Conservation (phyloP, 1,284 basidiomycete genomes). For the Heterobasidion annosum region DNA sequence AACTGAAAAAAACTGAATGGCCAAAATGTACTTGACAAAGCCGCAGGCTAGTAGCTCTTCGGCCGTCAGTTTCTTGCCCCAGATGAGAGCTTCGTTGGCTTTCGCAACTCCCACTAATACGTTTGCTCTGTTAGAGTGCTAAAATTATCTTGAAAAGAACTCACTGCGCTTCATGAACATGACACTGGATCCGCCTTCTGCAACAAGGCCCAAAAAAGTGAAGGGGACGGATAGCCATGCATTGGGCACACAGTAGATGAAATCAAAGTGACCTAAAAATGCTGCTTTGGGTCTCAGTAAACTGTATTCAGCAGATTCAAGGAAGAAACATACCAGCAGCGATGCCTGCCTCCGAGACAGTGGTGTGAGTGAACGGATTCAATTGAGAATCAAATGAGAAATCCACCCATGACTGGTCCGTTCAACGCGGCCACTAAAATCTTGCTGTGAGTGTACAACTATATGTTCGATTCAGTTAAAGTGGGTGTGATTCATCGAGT, state of each 20-base stretch:
- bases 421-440: background rate
- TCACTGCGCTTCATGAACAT: background rate
- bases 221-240: slow-evolving; percentile 1
- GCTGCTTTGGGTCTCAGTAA: background rate
- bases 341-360: background rate
- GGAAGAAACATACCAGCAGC: background rate
- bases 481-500: background rate
- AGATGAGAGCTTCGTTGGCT: background rate
- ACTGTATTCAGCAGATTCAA: background rate
- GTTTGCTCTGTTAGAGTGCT: background rate
- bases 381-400: background rate
- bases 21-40: background rate
- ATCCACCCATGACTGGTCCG: background rate
- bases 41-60: background rate
- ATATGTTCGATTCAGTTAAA: background rate
- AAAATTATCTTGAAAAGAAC: background rate
- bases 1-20: background rate
- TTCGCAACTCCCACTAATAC: background rate
- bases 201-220: background rate
- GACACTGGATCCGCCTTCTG: background rate
- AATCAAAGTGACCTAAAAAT: slow-evolving; percentile 1
- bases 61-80: background rate
- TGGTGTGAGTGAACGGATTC: background rate
- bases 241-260: background rate
- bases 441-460: background rate